Evolutionary conservation across 2,329 filamentous ascomycete genomes (phyloP).

Genomic region (Grosmannia penicillata): DNA sequence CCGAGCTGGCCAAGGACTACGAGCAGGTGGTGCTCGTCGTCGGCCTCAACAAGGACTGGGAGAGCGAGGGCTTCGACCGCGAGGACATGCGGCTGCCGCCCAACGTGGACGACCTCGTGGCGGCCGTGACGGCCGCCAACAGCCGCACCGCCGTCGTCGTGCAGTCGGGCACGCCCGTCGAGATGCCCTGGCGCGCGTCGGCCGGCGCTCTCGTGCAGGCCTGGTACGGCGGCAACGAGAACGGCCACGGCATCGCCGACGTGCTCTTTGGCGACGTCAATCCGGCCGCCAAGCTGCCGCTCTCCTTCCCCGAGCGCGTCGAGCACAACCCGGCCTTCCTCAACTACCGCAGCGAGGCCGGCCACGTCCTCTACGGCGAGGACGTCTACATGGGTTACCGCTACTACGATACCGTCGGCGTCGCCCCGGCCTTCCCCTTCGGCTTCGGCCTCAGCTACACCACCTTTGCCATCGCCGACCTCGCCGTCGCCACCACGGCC

Average conservation of each 20-base stretch:
- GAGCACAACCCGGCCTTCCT: constrained; percentile 63
- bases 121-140: constrained; percentile 36
- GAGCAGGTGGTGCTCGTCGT: constrained; percentile 47
- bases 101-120: constrained; percentile 19
- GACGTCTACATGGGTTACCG: constrained; percentile 71
- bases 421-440: constrained; percentile 58
- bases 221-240: constrained; percentile 53
- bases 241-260: constrained; percentile 50
- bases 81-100: constrained; percentile 10
- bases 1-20: constrained; percentile 27
- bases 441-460: constrained; percentile 72
- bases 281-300: constrained; percentile 53
- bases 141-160: constrained; percentile 41
- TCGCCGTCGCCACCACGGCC: not conserved
- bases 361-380: constrained; percentile 62
- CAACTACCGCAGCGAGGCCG: constrained; percentile 57
- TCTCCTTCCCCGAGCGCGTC: constrained; percentile 53
- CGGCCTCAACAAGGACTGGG: constrained; percentile 33
- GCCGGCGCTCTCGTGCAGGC: constrained; percentile 39
- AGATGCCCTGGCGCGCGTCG: constrained; percentile 33
- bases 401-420: constrained; percentile 59
- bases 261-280: constrained; percentile 46
- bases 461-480: constrained; percentile 35
- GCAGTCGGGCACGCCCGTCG: constrained; percentile 43
- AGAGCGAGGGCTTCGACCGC: constrained; percentile 12